Conservation (phyloP, 805 yeast species). For the Saccharomycopsis sp. region DNA sequence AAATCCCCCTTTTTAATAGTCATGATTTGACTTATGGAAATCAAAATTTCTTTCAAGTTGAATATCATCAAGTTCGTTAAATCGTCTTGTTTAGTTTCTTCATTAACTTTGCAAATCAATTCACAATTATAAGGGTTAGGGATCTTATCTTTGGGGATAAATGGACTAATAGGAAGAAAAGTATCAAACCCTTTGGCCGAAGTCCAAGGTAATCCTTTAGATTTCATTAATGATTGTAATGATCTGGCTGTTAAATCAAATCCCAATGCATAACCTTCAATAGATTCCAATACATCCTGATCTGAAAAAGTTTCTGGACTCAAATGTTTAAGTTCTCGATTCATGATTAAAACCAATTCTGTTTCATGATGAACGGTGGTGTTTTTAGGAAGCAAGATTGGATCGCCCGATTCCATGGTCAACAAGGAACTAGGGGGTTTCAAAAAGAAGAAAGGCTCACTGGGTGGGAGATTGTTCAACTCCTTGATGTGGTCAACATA, state of each 20-base stretch:
- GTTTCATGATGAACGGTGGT: conserved; percentile 83
- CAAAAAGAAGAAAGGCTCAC: conserved; percentile 83
- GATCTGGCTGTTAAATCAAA: conserved; percentile 93
- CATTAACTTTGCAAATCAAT: conserved; percentile 51
- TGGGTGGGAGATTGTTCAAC: conserved; percentile 70
- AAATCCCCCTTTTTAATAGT: conserved; percentile 86
- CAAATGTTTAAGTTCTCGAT: conserved; percentile 50
- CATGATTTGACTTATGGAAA: conserved; percentile 80
- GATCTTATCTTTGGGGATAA: conserved; percentile 55
- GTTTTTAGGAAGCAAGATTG: conserved; percentile 76
- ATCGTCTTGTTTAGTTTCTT: conserved; percentile 60
- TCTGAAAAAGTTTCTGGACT: conserved; percentile 40
- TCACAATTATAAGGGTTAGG: conserved; percentile 66
- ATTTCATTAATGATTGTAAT: conserved; percentile 89
- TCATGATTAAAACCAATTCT: conserved; percentile 74
- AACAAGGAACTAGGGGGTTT: conserved; percentile 77
- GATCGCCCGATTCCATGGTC: conserved; percentile 38
- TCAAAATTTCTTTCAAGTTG: conserved; percentile 70
- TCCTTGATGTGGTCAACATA: conserved; percentile 93
- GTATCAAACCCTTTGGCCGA: conserved; percentile 97
- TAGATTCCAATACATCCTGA: conserved; percentile 62
- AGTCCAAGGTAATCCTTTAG: conserved; percentile 93
- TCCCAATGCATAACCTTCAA: conserved; percentile 82
- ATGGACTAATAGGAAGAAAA: conserved; percentile 71
- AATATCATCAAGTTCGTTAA: conserved; percentile 76